Conservation (phyloP, 192 early-diverging fungal genomes). For the Fimicolochytrium jonesii region DNA sequence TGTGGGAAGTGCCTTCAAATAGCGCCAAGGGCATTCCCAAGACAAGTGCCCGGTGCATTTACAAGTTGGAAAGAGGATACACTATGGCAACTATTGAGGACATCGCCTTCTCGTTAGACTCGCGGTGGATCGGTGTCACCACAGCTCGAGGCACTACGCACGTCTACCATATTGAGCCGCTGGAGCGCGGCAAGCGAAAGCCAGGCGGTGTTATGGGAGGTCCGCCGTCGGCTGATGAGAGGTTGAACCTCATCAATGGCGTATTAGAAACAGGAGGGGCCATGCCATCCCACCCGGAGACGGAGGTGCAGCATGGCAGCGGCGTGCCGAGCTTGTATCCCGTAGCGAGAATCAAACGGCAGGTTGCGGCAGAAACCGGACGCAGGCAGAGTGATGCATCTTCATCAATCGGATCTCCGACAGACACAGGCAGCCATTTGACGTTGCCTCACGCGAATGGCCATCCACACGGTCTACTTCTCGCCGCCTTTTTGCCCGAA, state of each 20-base stretch:
- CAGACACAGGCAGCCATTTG: neutral
- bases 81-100: constrained; percentile 68
- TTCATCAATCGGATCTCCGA: too few relatives aligned
- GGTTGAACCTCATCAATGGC: constrained; percentile 34
- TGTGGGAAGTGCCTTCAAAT: constrained; percentile 50
- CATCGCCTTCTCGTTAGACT: constrained; percentile 63
- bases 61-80: constrained; percentile 72
- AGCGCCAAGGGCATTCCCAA: constrained; percentile 25
- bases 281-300: neutral
- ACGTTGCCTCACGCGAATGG: too few relatives aligned
- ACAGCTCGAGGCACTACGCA: constrained; percentile 73
- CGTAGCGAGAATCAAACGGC: constrained; percentile 36
- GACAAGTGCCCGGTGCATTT: constrained; percentile 41
- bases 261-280: constrained; percentile 20
- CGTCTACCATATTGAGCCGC: constrained; percentile 43
- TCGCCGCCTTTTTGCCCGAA: constrained; percentile 20
- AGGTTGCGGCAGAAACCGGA: neutral
- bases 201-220: neutral
- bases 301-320: neutral
- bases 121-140: constrained; percentile 70
- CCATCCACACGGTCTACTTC: neutral
- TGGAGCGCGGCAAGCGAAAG: neutral
- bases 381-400: neutral
- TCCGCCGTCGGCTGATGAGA: neutral
- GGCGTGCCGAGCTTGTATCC: constrained; percentile 32